Base-by-base conservation (phyloP, 2,329 filamentous ascomycete species). In the Phaeosphaeriaceae sp. region DNA sequence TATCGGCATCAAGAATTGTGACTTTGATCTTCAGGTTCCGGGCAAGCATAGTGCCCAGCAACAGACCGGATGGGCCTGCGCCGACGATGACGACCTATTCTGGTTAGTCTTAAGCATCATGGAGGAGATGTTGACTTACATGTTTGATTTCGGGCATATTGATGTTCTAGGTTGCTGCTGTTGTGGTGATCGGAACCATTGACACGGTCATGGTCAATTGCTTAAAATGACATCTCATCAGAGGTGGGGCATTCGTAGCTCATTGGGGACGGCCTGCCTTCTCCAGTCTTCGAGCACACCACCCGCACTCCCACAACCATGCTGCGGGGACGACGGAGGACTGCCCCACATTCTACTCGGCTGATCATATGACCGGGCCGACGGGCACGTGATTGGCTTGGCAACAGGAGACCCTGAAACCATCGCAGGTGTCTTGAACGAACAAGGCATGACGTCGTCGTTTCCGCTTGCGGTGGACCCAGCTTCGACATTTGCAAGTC, bases 1-100 rank as follows among this genome's bases (percentile, higher is more conserved):
- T 71, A 1, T 83, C 80, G 2, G 83, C 83, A 66, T 90, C 88
- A 54, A 89, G 78, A 22, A 88, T 78, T 23, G 82, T 82, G 46
- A 85, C 82, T 28, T 80, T 75, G 59, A 88, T 85, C 47, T 81
- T 79, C 21, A 68, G 55, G 53, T 83, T 79, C 64, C 83, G 82
- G 21, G 84, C 80, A 7, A 88, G 81, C 2, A 88, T 79, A 2
- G 87, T 77, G 15, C 70, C 73, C 3, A 76, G 65, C 17, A 77
- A 65, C 9, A 77, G 69, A 23, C 74, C 74, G 2, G 74, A 76
- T 11, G 74, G 74, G 23, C 74, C 74, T 47, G 71, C 72, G 50
- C 74, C 74, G 35, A 62, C 66, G 44, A 77, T 70, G 32, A 75
- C 64, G 49, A 76, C 58, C 73, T 74, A 24, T 17, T 24, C 35